Evolutionary conservation across 805 yeast genomes (phyloP), one percentile per base, ranked within the genome.

Genomic region (Candida argentea): DNA sequence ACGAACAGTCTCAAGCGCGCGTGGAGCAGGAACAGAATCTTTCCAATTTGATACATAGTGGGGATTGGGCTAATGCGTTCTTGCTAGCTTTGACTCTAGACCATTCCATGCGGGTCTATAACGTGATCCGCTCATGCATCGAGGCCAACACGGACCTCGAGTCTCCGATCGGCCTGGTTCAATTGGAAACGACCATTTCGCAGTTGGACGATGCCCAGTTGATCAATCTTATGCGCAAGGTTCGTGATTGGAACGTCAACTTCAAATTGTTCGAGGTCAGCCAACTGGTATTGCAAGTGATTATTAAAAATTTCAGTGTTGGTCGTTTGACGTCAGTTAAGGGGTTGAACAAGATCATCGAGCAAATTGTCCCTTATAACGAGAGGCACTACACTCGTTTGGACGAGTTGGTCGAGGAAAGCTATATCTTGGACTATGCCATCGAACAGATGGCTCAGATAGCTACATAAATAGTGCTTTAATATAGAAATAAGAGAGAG

Each of bases 221-320:
- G 14, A 41, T 67, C 23, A 47, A 61, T 8, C 51, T 91, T 14
- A 68, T 91, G 50, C 71, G 72, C 44, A 76, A 94, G 43, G 65
- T 87, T 13, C 72, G 96, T 42, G 94, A 85, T 48, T 91, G 99
- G 99, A 91, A 91, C 50, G 78, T 93, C 25, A 89, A 85, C 51
- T 80, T 83, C 29, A 73, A 75, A 44, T 76, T 84, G 20, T 83
- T 83, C 45, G 73, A 70, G 28, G 70, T 84, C 31, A 82, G 95
- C 8, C 98, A 89, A 54, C 75, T 73, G 33, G 56, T 86, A 23
- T 64, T 89, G 29, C 65, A 71, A 38, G 76, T 82, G 14, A 55
- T 89, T 19, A 57, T 91, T 34, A 54, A 58, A 23, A 62, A 61
- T 26, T 72, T 73, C 40, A 58, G 67, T 13, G 59, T 78, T 17